phyloP scores from a whole-genome alignment of 2,329 filamentous ascomycete species.

The Colletotrichum horii region DNA sequence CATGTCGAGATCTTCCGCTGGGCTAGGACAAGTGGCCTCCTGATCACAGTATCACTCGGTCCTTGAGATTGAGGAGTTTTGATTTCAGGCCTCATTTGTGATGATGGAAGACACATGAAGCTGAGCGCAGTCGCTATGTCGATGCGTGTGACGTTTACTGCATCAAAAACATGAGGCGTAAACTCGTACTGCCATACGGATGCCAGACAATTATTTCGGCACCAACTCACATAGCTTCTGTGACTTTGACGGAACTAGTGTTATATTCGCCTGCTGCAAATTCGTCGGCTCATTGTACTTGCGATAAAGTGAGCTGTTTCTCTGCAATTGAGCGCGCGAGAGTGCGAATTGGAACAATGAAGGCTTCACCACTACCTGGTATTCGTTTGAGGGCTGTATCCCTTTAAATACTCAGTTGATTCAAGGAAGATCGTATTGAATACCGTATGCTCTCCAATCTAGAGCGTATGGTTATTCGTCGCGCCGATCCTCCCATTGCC shows the following conservation, averaged over 20 bases:
- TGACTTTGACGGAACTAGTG: accelerated
- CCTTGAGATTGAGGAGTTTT: accelerated
- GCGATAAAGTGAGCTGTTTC: accelerated
- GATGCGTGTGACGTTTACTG: no score
- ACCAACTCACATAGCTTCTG: accelerated
- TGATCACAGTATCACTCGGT: accelerated
- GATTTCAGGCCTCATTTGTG: no score
- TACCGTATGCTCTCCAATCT: no score
- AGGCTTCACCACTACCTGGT: not conserved
- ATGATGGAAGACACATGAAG: no score
- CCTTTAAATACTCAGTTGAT: no score
- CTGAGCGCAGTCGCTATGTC: no score
- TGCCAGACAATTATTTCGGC: not conserved
- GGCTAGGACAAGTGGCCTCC: accelerated
- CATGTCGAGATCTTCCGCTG: not conserved
- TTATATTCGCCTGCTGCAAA: accelerated
- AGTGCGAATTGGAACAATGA: accelerated
- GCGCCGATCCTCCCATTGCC: not conserved
- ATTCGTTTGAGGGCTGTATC: no score
- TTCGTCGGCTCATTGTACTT: not conserved
- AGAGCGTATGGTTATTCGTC: not conserved
- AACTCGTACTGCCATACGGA: not conserved
- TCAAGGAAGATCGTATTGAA: no score
- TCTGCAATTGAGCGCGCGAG: not conserved
- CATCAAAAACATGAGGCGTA: no score